Evolutionary conservation across 2,329 filamentous ascomycete genomes (phyloP).

Genomic region (Dactylellina haptotyla): DNA sequence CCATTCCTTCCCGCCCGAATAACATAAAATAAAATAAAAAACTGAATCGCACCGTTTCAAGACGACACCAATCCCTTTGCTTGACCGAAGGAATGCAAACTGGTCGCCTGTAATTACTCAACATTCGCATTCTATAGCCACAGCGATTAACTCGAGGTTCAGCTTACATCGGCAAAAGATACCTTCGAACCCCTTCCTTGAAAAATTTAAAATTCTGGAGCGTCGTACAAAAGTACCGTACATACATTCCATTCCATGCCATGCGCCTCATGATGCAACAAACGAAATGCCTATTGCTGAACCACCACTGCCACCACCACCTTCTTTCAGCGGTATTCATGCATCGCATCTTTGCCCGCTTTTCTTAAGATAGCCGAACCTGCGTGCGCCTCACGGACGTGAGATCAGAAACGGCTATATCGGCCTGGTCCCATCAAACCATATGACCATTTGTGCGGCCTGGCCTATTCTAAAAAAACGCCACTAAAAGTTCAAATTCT

Average conservation of each 20-base stretch:
- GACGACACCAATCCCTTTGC: neutral
- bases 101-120: too few species aligned
- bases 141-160: neutral
- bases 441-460: neutral
- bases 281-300: too few species aligned
- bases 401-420: neutral
- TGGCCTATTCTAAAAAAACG: constrained; percentile 3
- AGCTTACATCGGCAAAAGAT: too few species aligned
- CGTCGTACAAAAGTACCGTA: neutral
- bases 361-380: constrained; percentile 8
- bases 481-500: constrained; percentile 12
- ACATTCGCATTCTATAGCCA: neutral
- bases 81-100: too few species aligned
- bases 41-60: neutral
- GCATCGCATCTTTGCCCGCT: neutral
- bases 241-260: neutral
- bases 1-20: neutral
- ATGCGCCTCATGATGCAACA: constrained; percentile 13
- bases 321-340: constrained; percentile 34
- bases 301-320: constrained; percentile 9
- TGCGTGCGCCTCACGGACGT: neutral
- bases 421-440: neutral
- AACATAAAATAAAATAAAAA: neutral
- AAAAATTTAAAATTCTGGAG: too few species aligned
- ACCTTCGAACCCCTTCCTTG: too few species aligned